phyloP scores from a whole-genome alignment of 2,329 filamentous ascomycete genomes.

The Pyrenophora teres region DNA sequence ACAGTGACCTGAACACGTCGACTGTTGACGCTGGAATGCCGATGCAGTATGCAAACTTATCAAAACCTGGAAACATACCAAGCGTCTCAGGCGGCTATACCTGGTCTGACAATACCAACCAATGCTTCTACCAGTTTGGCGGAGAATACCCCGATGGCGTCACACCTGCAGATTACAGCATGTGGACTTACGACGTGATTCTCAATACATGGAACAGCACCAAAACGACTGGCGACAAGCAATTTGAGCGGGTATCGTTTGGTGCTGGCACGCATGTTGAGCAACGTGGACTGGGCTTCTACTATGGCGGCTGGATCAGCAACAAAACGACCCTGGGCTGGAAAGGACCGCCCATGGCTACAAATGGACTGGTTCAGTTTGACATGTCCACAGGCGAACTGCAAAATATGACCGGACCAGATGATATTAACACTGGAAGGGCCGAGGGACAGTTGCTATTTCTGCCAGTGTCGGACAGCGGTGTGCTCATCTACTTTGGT shows the following conservation, averaged over 20 bases:
- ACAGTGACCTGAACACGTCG: constrained; percentile 59
- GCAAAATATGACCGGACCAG: constrained; percentile 60
- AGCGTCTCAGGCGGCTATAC: constrained; percentile 55
- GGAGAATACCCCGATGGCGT: constrained; percentile 55
- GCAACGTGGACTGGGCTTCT: constrained; percentile 61
- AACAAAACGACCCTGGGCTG: constrained; percentile 59
- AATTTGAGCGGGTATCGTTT: constrained; percentile 57
- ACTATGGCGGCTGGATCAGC: constrained; percentile 67
- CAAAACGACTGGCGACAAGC: constrained; percentile 41
- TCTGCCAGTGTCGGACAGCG: constrained; percentile 63
- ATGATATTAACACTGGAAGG: constrained; percentile 54
- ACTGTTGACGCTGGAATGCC: constrained; percentile 52
- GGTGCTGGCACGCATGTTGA: constrained; percentile 63
- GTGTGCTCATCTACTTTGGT: constrained; percentile 66
- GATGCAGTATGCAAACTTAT: constrained; percentile 60
- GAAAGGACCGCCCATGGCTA: constrained; percentile 55
- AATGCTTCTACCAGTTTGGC: constrained; percentile 66
- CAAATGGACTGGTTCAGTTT: constrained; percentile 60
- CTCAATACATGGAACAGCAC: constrained; percentile 61
- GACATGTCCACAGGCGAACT: constrained; percentile 59
- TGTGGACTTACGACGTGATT: constrained; percentile 64
- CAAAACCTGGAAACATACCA: constrained; percentile 64
- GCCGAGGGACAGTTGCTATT: constrained; percentile 66
- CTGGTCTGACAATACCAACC: constrained; percentile 67
- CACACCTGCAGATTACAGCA: constrained; percentile 53